Conservation (phyloP, 257 asterid genomes). For the Cordia subcordata region DNA sequence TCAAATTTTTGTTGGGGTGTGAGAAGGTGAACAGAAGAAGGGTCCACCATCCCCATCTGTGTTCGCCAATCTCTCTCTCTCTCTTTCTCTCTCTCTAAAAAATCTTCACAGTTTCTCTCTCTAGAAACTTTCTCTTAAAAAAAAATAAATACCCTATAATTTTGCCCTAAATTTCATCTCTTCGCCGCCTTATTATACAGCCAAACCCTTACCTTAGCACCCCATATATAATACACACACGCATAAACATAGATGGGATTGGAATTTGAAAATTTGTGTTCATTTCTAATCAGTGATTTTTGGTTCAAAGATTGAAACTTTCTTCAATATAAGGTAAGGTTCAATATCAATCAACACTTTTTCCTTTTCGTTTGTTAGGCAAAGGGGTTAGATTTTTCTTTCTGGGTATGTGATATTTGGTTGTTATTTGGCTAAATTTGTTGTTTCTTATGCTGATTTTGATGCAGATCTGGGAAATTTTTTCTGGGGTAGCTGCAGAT, state of each 20-base stretch:
- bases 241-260: background rate
- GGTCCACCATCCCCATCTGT: background rate
- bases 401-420: conserved; percentile 3
- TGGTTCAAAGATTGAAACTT: background rate
- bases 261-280: background rate
- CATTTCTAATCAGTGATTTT: background rate
- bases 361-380: background rate
- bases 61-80: conserved; percentile 1
- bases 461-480: background rate
- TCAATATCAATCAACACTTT: background rate
- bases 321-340: background rate
- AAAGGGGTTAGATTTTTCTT: background rate
- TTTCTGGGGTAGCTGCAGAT: background rate
- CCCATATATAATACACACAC: background rate
- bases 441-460: background rate
- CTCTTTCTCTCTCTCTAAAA: background rate
- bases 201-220: background rate
- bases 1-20: background rate
- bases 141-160: background rate
- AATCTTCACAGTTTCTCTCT: background rate
- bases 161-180: conserved; percentile 1
- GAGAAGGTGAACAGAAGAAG: conserved; percentile 4
- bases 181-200: background rate
- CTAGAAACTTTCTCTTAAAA: background rate
- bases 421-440: background rate